Base-by-base conservation (phyloP, 2,329 filamentous ascomycete genomes). In the Coleophoma cylindrospora region DNA sequence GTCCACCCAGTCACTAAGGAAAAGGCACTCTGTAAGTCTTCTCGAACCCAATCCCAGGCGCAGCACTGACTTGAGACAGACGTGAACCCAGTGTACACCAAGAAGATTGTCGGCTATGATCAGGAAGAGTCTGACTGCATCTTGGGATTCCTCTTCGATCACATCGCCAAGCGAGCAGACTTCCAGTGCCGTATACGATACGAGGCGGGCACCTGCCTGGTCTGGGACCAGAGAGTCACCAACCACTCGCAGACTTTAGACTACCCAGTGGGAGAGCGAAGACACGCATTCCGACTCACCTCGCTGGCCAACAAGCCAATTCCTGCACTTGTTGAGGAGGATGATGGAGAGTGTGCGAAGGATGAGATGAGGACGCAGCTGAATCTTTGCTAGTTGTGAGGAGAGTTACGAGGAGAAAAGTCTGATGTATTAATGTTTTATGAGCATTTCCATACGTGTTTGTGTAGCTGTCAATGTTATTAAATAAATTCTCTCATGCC, bases 1-100 rank as follows among this genome's bases (percentile, higher is more conserved):
- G 91, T 87, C 0, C 89, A 94, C 63, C 88, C 89, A 0, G 80
- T 74, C 9, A 92, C 89, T 0, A 87, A 87, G 13, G 86, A 92
- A 66, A 94, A 92, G 72, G 84, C 86, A 0, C 71, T 94, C 4
- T 94, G 40, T 41, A 19, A 21, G 40, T 22, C 3, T 17, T 12
- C 5, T 22, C 40, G 3, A 17, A 2, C n/a, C 9, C n/a, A 15
- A 21, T 5, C 11, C 15, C 40, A 21, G 12, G 8, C 1, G 0
- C 71, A 22, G 9, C 22, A 5, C 40, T 4, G n/a, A 40, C 22
- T 19, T 21, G 10, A 45, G 19, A 52, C 94, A 3, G 94, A 79
- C 55, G 79, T 94, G 22, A 94, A 92, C 65, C 84, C 85, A 2
- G 86, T 91, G 62, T 94, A 83, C 86, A 70, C 75, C 79, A 65